Base-by-base conservation (phyloP, 192 early-diverging fungal genomes). In the Backusella australiensis region DNA sequence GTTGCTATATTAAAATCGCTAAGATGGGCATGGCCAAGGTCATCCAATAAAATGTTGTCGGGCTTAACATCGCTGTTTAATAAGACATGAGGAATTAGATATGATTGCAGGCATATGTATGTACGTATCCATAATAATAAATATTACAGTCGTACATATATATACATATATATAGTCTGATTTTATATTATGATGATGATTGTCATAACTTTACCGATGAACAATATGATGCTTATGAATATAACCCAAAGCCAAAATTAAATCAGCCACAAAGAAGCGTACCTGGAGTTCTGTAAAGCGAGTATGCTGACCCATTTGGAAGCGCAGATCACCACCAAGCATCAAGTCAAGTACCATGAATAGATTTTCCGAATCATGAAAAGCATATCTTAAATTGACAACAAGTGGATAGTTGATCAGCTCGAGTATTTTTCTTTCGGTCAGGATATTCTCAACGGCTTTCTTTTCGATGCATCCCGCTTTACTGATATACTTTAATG, bases 401-500 rank as follows among this genome's bases (percentile, higher is more conserved):
- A 96, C 87, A 73, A 97, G 90, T 4, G 94, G 85, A 78, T 92
- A 92, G 36, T 95, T 89, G 36, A 98, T 91, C 56, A 93, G 90
- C 77, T 98, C 96, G 4, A 99, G 83, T 74, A 98, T 80, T 14
- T 90, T 88, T 44, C 97, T 88, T 85, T 98, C 97, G 49, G 94
- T 91, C 56, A 98, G 90, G 38, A 97, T 94, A 80, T 98, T 97
- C 41, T 95, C 88, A 6, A 96, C 89, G 0, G 96, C 93, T 56
- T 89, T 85, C 91, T 93, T 94, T 71, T 88, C 81, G 34, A 98
- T 96, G 80, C 96, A 97, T 75, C 94, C 90, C n/a, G 83, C 87
- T 86, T 98, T 98, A 88, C 93, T 96, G 88, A 98, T 98, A 82
- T 97, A 97, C 82, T 98, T 98, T 59, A 98, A 88, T n/a, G 97